Evolutionary conservation across 208 protist species (phyloP).

Genomic region (Trichomonas vaginalis): DNA sequence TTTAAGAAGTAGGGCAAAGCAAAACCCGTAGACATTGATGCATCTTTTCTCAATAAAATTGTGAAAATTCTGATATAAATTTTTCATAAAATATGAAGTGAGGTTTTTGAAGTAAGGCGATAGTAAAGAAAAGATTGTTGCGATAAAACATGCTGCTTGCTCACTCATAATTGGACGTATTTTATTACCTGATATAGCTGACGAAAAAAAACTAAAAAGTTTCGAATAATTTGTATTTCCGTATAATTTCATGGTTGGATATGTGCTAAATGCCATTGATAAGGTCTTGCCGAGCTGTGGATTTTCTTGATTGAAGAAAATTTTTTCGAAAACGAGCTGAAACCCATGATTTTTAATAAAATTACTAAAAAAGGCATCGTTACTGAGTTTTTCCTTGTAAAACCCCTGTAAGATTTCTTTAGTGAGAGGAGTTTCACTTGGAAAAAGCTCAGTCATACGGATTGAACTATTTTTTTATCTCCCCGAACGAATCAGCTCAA

Average conservation of each 20-base stretch:
- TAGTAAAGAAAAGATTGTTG: neutral
- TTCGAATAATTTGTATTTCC: neutral
- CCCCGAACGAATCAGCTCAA: no score
- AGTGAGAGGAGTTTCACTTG: neutral
- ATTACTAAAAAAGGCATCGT: neutral
- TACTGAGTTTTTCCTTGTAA: neutral
- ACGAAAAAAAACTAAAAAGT: neutral
- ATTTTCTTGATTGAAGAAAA: neutral
- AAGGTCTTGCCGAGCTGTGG: neutral
- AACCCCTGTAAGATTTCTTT: neutral
- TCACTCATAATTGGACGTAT: neutral
- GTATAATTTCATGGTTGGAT: neutral
- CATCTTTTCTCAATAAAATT: neutral
- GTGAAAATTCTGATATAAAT: neutral
- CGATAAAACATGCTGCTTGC: neutral
- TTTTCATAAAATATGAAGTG: neutral
- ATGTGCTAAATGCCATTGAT: neutral
- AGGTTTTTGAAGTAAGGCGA: neutral
- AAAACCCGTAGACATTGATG: neutral
- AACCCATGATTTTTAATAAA: neutral
- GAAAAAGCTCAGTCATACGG: neutral
- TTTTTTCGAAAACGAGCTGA: neutral
- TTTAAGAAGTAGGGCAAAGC: neutral
- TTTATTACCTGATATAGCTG: neutral
- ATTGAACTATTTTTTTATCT: no score